Conservation (phyloP, 352 stramenopile species). For the Phytophthora nicotianae region DNA sequence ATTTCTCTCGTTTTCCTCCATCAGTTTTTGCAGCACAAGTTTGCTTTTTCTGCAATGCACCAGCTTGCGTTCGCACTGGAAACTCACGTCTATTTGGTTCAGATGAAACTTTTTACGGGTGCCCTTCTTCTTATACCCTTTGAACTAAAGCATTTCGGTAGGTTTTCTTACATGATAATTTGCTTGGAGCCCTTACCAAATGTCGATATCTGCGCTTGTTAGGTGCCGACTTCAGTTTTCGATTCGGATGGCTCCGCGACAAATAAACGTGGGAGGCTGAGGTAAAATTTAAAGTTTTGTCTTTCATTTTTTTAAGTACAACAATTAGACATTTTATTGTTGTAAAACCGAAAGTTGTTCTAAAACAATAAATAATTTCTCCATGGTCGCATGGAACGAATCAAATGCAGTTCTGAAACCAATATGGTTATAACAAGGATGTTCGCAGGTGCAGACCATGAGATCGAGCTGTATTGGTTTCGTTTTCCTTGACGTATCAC, state of each 20-base stretch:
- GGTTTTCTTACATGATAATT: neutral
- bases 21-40: neutral
- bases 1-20: neutral
- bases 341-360: too few species aligned
- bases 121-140: neutral
- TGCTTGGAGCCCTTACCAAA: neutral
- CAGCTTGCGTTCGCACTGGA: neutral
- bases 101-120: neutral
- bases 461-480: neutral
- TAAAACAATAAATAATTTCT: too few species aligned
- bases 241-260: neutral
- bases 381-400: too few species aligned
- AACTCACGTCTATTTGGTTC: neutral
- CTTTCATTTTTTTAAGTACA: too few species aligned
- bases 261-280: neutral
- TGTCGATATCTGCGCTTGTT: neutral
- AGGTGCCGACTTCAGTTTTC: neutral
- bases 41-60: neutral
- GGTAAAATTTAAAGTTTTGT: too few species aligned
- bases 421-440: too few species aligned
- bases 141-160: neutral
- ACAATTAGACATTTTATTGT: too few species aligned
- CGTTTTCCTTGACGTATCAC: neutral
- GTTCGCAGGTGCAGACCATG: too few species aligned
- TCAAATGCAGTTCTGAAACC: too few species aligned